A percentile compares a stretch with the other conserved stretches of the same genome.
These are phyloP conservation scores for Zygoascus flipseniorum DNA, from an alignment of 805 yeast genomes.

Conservation along the genomic window DNA sequence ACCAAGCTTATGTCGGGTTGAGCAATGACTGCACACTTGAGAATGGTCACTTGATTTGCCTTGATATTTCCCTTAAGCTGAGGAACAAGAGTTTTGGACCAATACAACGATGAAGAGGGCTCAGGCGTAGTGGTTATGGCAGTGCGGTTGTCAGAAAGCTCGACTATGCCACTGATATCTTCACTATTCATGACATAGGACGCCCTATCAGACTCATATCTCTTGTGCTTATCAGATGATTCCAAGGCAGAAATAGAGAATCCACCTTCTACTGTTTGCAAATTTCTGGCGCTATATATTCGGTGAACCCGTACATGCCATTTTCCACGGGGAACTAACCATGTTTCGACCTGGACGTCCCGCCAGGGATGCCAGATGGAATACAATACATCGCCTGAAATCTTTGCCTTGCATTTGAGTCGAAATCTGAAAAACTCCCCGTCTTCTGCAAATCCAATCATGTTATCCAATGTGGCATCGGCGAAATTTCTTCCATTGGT, in stretches of 20 bases:
- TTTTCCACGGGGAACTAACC: slow-evolving; percentile 15
- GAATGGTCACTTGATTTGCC: slow-evolving; percentile 2
- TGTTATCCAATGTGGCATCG: slow-evolving; percentile 15
- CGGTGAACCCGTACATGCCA: slow-evolving; percentile 19
- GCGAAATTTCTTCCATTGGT: slow-evolving; percentile 6
- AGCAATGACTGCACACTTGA: slow-evolving; percentile 8
- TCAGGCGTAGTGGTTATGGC: slow-evolving; percentile 8
- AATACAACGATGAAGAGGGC: slow-evolving; percentile 9
- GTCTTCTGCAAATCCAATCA: slow-evolving; percentile 18
- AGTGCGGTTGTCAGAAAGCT: neutral
- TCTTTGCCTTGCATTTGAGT: too few species aligned
- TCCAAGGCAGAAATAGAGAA: slow-evolving; percentile 6
- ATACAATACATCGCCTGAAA: slow-evolving; percentile 10
- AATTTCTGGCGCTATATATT: slow-evolving; percentile 6
- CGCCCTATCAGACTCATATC: neutral
- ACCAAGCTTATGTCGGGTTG: slow-evolving; percentile 2
- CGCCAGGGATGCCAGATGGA: slow-evolving; percentile 15
- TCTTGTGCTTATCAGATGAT: neutral
- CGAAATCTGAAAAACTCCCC: slow-evolving; percentile 10
- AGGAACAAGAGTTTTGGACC: slow-evolving; percentile 10
- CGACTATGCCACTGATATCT: slow-evolving; percentile 8
- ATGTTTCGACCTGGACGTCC: slow-evolving; percentile 16
- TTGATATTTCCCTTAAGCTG: slow-evolving; percentile 8
- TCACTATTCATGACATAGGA: slow-evolving; percentile 1
- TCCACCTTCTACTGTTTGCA: slow-evolving; percentile 15